A percentile compares a stretch with the other conserved stretches of the same genome.
Evolutionary conservation across 768 basidiomycete species (phyloP).

Genomic region (Lentinula guzmanii): DNA sequence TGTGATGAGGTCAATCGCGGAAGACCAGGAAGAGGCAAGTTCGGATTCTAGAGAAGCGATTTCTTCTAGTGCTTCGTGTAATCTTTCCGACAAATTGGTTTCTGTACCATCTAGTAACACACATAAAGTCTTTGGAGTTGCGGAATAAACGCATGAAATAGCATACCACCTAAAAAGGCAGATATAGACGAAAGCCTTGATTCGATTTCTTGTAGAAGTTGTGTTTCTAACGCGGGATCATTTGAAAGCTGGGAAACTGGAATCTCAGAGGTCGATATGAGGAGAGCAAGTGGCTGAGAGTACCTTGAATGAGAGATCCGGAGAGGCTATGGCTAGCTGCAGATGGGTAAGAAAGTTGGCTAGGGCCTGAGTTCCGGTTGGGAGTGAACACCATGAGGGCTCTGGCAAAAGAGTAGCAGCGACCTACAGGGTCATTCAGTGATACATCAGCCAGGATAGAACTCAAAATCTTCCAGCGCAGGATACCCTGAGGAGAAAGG

Average conservation of each 20-base stretch:
- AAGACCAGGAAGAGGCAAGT: background rate
- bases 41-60: background rate
- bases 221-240: background rate
- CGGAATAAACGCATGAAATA: background rate
- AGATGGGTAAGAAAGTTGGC: background rate
- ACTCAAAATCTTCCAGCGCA: background rate
- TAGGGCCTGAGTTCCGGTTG: background rate
- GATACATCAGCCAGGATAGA: background rate
- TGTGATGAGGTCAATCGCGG: background rate
- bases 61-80: background rate
- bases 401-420: background rate
- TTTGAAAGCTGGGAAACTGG: background rate
- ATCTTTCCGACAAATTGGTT: background rate
- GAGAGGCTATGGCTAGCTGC: background rate
- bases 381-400: background rate
- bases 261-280: background rate
- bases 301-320: background rate
- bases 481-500: no score
- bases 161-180: background rate
- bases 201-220: background rate
- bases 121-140: no score
- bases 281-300: background rate
- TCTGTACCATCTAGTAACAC: background rate
- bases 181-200: background rate
- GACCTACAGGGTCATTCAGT: background rate